These are phyloP conservation scores for Ascochyta fabae DNA, from an alignment of 2,329 filamentous ascomycete species.

Conservation along the genomic window DNA sequence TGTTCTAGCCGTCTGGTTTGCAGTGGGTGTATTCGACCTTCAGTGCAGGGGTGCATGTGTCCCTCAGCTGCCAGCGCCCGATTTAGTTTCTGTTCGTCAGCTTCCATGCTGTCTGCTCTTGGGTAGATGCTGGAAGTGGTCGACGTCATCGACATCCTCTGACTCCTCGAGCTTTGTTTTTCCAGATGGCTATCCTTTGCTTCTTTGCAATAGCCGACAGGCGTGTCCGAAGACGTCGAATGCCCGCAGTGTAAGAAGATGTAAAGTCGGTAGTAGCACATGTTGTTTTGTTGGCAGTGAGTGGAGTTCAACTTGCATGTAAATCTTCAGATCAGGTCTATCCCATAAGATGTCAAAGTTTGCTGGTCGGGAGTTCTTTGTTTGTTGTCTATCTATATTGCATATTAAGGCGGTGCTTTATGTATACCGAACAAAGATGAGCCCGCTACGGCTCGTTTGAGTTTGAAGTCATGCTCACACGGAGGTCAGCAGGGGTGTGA, in stretches of 20 bases:
- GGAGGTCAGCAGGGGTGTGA: not conserved
- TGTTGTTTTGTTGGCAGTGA: constrained; percentile 18
- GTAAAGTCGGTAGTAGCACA: constrained; percentile 54
- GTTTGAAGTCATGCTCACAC: constrained; percentile 1
- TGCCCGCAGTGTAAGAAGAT: constrained; percentile 54
- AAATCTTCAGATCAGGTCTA: not conserved
- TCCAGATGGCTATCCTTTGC: constrained; percentile 8
- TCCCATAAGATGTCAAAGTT: not conserved
- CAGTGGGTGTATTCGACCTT: constrained; percentile 18
- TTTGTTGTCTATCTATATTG: not conserved
- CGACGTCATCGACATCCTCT: constrained; percentile 2
- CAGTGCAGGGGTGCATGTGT: constrained; percentile 3
- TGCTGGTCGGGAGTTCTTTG: not conserved
- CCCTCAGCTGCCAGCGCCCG: not conserved
- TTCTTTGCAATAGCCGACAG: constrained; percentile 44
- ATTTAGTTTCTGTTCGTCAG: not conserved
- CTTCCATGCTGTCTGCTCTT: constrained; percentile 3
- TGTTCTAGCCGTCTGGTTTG: constrained; percentile 18
- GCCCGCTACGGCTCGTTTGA: not conserved
- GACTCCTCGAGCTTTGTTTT: constrained; percentile 22
- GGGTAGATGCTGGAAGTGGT: not conserved
- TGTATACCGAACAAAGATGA: not conserved
- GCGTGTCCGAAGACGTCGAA: constrained; percentile 41
- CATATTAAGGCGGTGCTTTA: not conserved
- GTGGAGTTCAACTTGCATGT: not conserved